Evolutionary conservation across 148 eudicot genomes (phyloP).

Genomic region (Cornus florida): DNA sequence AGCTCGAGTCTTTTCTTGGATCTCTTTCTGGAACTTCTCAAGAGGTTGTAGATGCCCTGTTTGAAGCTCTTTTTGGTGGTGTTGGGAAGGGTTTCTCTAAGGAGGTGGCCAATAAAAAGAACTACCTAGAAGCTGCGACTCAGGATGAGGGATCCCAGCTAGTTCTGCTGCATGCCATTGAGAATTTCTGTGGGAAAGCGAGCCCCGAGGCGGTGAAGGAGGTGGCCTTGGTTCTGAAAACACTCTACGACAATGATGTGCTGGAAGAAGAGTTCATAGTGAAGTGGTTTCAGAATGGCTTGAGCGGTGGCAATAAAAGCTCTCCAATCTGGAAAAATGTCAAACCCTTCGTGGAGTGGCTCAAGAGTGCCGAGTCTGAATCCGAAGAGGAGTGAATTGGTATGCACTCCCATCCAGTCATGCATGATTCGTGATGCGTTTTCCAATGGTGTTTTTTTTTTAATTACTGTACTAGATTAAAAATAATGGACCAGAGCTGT

Average conservation of each 20-base stretch:
- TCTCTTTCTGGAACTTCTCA: conserved; percentile 43
- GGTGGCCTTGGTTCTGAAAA: conserved; percentile 61
- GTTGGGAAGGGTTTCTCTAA: conserved; percentile 58
- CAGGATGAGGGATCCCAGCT: conserved; percentile 53
- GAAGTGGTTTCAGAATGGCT: conserved; percentile 60
- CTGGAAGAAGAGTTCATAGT: conserved; percentile 64
- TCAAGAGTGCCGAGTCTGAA: conserved; percentile 81
- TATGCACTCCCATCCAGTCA: not conserved
- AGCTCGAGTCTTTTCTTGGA: conserved; percentile 43
- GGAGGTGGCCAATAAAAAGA: conserved; percentile 52
- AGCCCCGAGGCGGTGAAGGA: conserved; percentile 63
- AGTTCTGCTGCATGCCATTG: conserved; percentile 51
- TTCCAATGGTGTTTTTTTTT: too few species aligned
- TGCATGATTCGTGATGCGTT: too few species aligned
- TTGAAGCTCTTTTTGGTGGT: conserved; percentile 58
- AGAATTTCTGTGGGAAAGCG: conserved; percentile 50
- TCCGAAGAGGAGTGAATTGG: conserved; percentile 49
- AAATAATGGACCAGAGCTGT: too few species aligned
- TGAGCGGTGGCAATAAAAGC: conserved; percentile 35
- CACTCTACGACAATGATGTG: conserved; percentile 58
- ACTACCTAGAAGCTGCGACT: conserved; percentile 44
- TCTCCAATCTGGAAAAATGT: conserved; percentile 56
- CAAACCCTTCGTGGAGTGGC: conserved; percentile 79
- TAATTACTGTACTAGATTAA: too few species aligned
- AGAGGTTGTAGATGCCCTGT: conserved; percentile 50